Evolutionary conservation across 2,329 filamentous ascomycete genomes (phyloP).

Genomic region (Epichloe gansuensis): DNA sequence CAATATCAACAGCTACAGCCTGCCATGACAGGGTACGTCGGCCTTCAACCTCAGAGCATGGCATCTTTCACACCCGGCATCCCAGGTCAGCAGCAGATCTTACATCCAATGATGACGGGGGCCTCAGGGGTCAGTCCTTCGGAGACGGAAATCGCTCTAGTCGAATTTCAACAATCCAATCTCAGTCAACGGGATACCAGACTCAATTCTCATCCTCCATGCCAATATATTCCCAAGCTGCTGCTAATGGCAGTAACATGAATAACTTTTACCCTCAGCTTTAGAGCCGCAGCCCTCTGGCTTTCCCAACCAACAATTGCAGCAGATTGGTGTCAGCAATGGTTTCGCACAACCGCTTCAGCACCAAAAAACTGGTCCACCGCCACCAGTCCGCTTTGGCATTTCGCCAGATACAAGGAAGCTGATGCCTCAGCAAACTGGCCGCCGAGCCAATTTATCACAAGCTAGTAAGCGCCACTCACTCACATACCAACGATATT

Average conservation of each 20-base stretch:
- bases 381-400: conserved; percentile 82
- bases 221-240: conserved; percentile 36
- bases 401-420: conserved; percentile 62
- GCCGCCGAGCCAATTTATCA: conserved; percentile 76
- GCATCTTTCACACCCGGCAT: conserved; percentile 25
- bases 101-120: conserved; percentile 40
- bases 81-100: conserved; percentile 20
- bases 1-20: conserved; percentile 34
- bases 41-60: conserved; percentile 24
- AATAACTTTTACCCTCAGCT: conserved; percentile 48
- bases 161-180: conserved; percentile 38
- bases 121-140: conserved; percentile 27
- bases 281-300: conserved; percentile 49
- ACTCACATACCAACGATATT: neutral
- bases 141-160: conserved; percentile 24
- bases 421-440: conserved; percentile 75
- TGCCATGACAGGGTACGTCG: conserved; percentile 23
- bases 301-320: conserved; percentile 34
- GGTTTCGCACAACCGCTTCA: conserved; percentile 37
- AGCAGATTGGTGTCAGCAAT: conserved; percentile 37
- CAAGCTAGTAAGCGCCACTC: conserved; percentile 71
- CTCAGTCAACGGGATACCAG: conserved; percentile 54
- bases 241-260: conserved; percentile 28
- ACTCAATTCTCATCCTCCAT: conserved; percentile 20
- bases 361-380: conserved; percentile 46